Percentiles rank a stretch among this genome's conserved stretches.
Evolutionary conservation across 2,329 filamentous ascomycete species (phyloP).

Genomic region (Fusarium sp.): DNA sequence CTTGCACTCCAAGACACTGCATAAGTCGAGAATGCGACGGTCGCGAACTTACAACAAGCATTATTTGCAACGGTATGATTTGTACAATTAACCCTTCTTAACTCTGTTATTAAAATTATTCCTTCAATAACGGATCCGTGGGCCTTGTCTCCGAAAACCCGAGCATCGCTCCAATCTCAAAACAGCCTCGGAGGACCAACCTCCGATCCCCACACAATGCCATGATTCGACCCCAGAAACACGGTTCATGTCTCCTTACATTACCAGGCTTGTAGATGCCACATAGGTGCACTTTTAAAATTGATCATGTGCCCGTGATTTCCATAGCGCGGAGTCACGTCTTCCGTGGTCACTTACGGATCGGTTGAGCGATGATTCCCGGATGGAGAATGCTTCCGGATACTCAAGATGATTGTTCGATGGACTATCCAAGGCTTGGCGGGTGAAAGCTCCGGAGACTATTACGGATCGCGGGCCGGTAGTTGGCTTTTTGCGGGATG

Average conservation of each 20-base stretch:
- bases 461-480: constrained; percentile 7
- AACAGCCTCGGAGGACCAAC: constrained; percentile 16
- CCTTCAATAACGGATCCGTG: constrained; percentile 11
- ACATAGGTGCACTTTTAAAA: neutral
- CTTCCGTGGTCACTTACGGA: constrained; percentile 16
- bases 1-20: neutral
- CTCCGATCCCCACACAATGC: constrained; percentile 24
- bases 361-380: neutral
- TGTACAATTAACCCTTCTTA: neutral
- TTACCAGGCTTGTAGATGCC: neutral
- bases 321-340: neutral
- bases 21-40: too few species aligned
- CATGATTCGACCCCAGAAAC: neutral
- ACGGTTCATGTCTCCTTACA: neutral
- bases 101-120: neutral
- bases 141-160: constrained; percentile 16
- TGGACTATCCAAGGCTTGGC: neutral
- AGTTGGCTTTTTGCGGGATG: neutral
- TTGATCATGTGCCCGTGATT: constrained; percentile 10
- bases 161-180: neutral
- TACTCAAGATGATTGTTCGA: neutral
- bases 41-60: too few species aligned
- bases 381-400: constrained; percentile 1
- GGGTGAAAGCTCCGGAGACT: neutral
- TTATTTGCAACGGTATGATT: accelerated